These are phyloP conservation scores for Eragrostis nindensis DNA, from an alignment of 176 grass and related monocot species.

Conservation along the genomic window DNA sequence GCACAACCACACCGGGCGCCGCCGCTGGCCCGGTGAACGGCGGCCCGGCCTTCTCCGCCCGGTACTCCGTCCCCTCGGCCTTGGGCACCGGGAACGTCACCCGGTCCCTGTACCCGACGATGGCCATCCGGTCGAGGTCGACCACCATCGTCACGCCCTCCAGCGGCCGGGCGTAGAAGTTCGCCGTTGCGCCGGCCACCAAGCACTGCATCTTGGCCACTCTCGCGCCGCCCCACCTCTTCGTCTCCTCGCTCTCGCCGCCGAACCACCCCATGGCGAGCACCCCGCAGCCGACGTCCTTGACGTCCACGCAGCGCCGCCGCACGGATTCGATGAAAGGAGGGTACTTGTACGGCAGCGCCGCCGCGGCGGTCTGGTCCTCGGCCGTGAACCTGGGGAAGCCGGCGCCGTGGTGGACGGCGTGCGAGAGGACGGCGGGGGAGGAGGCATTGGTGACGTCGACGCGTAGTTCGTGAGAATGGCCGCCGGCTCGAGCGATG, in stretches of 20 bases:
- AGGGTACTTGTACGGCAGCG: slow-evolving; percentile 45
- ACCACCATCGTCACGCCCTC: slow-evolving; percentile 68
- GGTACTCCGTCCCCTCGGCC: slow-evolving; percentile 60
- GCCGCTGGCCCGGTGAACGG: not conserved
- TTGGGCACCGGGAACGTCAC: slow-evolving; percentile 47
- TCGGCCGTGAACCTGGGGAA: slow-evolving; percentile 54
- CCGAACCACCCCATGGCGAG: slow-evolving; percentile 64
- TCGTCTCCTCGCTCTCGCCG: not conserved
- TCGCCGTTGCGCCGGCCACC: slow-evolving; percentile 45
- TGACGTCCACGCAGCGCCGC: slow-evolving; percentile 40
- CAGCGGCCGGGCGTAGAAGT: slow-evolving; percentile 61
- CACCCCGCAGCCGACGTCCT: slow-evolving; percentile 56
- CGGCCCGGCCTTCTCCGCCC: not conserved
- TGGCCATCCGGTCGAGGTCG: slow-evolving; percentile 64
- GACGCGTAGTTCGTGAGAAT: slow-evolving; percentile 62
- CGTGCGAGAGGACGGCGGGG: slow-evolving; percentile 37
- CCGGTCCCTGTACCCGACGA: slow-evolving; percentile 59
- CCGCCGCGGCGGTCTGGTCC: slow-evolving; percentile 42
- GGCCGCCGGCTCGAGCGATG: slow-evolving; percentile 46
- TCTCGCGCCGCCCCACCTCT: not conserved
- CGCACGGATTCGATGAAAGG: slow-evolving; percentile 63
- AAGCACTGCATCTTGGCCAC: slow-evolving; percentile 59
- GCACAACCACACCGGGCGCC: not conserved
- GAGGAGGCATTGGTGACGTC: slow-evolving; percentile 19
- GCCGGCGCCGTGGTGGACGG: slow-evolving; percentile 46